phyloP scores from a whole-genome alignment of 2,329 filamentous ascomycete species.

The Stachybotrys chartarum region DNA sequence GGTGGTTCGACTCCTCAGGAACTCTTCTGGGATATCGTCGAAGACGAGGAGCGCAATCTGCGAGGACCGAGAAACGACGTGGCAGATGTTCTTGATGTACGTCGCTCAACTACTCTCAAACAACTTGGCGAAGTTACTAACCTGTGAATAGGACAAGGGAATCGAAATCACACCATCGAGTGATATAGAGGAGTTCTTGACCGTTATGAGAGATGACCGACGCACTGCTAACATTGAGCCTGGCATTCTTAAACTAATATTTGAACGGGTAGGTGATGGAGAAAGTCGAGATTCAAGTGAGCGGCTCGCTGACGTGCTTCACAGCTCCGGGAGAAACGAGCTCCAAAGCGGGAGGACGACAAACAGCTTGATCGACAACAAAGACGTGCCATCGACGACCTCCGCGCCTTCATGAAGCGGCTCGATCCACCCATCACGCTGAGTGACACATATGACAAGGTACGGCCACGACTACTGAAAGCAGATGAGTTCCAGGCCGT shows the following conservation, averaged over 20 bases:
- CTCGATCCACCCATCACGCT: constrained; percentile 75
- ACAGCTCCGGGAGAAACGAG: constrained; percentile 76
- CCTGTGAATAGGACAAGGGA: constrained; percentile 62
- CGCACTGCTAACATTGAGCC: constrained; percentile 82
- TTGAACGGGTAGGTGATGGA: constrained; percentile 58
- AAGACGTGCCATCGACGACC: constrained; percentile 73
- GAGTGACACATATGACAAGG: constrained; percentile 82
- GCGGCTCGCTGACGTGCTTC: constrained; percentile 5
- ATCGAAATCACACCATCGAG: constrained; percentile 86
- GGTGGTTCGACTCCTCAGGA: constrained; percentile 80
- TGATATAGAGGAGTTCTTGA: constrained; percentile 79
- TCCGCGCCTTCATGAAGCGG: constrained; percentile 82
- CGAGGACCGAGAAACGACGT: constrained; percentile 76
- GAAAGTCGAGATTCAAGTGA: not conserved
- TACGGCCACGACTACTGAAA: constrained; percentile 72
- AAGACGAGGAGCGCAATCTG: constrained; percentile 86
- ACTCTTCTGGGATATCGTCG: constrained; percentile 91
- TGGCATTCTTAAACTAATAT: constrained; percentile 73
- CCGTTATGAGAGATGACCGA: constrained; percentile 75
- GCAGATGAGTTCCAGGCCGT: constrained; percentile 80
- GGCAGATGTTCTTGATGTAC: constrained; percentile 79
- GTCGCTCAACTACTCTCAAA: constrained; percentile 20
- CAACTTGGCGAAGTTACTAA: constrained; percentile 4
- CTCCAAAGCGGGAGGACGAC: constrained; percentile 73
- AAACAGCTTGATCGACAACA: constrained; percentile 80